These are phyloP conservation scores for Begonia loranthoides DNA, from an alignment of 306 rosid genomes.

Conservation along the genomic window DNA sequence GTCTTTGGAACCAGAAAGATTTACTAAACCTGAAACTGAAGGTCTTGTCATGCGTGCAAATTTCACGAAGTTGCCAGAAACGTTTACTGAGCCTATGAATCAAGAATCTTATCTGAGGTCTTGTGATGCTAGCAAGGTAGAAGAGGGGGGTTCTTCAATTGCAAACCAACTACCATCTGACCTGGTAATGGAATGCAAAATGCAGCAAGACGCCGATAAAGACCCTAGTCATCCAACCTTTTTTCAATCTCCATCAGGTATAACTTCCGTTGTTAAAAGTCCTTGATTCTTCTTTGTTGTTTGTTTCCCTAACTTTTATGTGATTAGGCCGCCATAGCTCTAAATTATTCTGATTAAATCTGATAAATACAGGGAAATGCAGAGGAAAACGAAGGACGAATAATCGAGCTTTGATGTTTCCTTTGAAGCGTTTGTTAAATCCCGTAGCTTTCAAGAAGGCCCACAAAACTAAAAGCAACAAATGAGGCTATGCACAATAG, in stretches of 20 bases:
- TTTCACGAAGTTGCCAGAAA: too few relatives aligned
- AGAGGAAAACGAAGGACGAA: slow-evolving; percentile 28
- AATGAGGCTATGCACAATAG: slow-evolving; percentile 10
- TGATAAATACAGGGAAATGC: slow-evolving; percentile 28
- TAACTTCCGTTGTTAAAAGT: slow-evolving; percentile 4
- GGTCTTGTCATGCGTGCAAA: background rate
- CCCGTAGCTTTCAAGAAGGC: slow-evolving; percentile 39
- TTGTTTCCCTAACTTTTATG: background rate
- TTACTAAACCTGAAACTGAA: slow-evolving; percentile 15
- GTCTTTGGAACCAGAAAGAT: slow-evolving; percentile 13
- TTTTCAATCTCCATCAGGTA: slow-evolving; percentile 34
- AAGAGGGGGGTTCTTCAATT: slow-evolving; percentile 19
- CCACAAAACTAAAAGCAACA: slow-evolving; percentile 23
- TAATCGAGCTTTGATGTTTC: slow-evolving; percentile 16
- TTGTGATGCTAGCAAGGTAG: slow-evolving; percentile 8
- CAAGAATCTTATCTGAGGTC: slow-evolving; percentile 20
- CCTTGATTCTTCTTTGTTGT: background rate
- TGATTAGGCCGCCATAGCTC: background rate
- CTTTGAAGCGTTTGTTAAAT: slow-evolving; percentile 42
- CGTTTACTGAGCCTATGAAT: slow-evolving; percentile 10
- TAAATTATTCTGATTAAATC: background rate
- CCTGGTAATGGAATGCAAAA: slow-evolving; percentile 25
- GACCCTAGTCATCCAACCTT: slow-evolving; percentile 7
- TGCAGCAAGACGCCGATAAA: slow-evolving; percentile 12
- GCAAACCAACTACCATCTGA: slow-evolving; percentile 13